Evolutionary conservation across 2,329 filamentous ascomycete genomes (phyloP).

Genomic region (Colletotrichum caudatum): DNA sequence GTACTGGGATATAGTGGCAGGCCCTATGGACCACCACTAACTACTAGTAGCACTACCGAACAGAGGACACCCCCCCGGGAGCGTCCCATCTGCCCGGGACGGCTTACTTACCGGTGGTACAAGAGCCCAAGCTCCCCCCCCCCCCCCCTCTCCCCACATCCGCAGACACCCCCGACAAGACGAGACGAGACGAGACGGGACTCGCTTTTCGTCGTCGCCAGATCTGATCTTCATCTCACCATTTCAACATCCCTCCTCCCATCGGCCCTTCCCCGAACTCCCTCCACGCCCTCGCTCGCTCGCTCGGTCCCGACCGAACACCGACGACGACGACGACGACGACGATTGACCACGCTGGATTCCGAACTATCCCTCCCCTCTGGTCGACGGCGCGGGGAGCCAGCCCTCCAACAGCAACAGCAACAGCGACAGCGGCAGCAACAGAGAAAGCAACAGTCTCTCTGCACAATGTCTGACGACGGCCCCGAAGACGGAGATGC

Average conservation of each 20-base stretch:
- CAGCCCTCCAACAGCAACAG: too few species aligned
- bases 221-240: not conserved
- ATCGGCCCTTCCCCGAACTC: too few species aligned
- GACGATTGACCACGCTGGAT: too few species aligned
- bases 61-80: not conserved
- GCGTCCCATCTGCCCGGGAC: slow-evolving; percentile 1
- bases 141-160: not conserved
- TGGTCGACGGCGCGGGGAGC: slow-evolving; percentile 3
- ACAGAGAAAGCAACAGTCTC: too few species aligned
- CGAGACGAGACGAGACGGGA: not conserved
- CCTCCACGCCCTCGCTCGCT: too few species aligned
- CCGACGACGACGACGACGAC: too few species aligned
- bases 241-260: not conserved
- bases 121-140: slow-evolving; percentile 5
- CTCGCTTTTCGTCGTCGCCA: not conserved
- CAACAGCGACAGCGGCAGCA: too few species aligned
- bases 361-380: not conserved
- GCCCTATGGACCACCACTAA: too few species aligned
- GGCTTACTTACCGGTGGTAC: too few species aligned
- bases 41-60: not conserved
- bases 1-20: too few species aligned
- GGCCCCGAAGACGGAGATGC: slow-evolving; percentile 1
- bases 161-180: not conserved
- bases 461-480: not conserved
- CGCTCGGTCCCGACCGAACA: too few species aligned